Evolutionary conservation across 1,284 basidiomycete species (phyloP).

Genomic region (Rugosomyces carneus): DNA sequence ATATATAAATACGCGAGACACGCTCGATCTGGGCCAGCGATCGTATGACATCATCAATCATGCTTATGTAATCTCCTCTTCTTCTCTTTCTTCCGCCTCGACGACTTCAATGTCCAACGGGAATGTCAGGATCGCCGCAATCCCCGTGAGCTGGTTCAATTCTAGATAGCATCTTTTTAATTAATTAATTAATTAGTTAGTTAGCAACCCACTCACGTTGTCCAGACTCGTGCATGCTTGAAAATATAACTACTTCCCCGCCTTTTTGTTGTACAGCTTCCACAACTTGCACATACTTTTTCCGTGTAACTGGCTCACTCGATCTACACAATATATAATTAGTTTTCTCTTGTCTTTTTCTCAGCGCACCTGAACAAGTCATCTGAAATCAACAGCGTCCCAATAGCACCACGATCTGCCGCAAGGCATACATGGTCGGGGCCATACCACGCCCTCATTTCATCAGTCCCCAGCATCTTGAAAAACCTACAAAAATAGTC

Average conservation of each 20-base stretch:
- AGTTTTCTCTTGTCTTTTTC: no score
- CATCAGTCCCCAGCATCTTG: constrained; percentile 93
- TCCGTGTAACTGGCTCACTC: constrained; percentile 70
- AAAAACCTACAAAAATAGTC: constrained; percentile 63
- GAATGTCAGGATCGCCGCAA: constrained; percentile 94
- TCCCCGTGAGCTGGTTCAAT: constrained; percentile 90
- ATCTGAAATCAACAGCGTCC: constrained; percentile 93
- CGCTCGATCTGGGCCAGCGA: constrained; percentile 4
- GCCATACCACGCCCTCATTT: constrained; percentile 98
- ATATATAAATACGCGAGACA: constrained; percentile 11
- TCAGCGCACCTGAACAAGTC: constrained; percentile 91
- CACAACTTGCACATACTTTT: constrained; percentile 84
- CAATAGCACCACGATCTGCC: constrained; percentile 89
- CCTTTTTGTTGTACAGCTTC: constrained; percentile 87
- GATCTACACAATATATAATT: no score
- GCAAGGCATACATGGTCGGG: constrained; percentile 91
- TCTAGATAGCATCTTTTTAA: no score
- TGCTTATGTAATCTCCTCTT: constrained; percentile 32
- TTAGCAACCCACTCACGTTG: constrained; percentile 81
- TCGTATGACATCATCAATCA: constrained; percentile 19
- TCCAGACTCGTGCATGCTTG: constrained; percentile 98
- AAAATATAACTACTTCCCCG: constrained; percentile 94
- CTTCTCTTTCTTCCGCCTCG: constrained; percentile 77
- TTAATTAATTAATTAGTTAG: no score
- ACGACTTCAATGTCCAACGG: constrained; percentile 94